Percentiles rank a stretch among this genome's conserved stretches.
phyloP scores from a whole-genome alignment of 2,329 filamentous ascomycete genomes.

The Zasmidium citrigriseum region DNA sequence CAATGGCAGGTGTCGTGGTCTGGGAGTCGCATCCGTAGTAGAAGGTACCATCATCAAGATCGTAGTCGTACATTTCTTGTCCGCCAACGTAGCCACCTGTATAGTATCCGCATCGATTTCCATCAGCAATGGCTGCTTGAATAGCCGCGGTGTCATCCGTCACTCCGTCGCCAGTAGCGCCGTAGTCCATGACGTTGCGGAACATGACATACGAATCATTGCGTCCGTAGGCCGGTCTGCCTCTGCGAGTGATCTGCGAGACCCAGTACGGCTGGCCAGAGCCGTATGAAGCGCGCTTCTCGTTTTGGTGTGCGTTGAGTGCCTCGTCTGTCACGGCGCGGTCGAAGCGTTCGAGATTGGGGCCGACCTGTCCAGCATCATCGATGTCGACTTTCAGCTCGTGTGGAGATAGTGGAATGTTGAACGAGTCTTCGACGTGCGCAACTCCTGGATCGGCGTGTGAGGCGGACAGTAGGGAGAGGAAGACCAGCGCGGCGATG shows the following conservation, averaged over 20 bases:
- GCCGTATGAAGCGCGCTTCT: slow-evolving; percentile 29
- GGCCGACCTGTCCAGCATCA: slow-evolving; percentile 6
- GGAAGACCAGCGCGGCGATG: slow-evolving; percentile 11
- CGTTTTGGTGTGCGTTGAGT: slow-evolving; percentile 19
- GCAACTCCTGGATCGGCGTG: slow-evolving; percentile 10
- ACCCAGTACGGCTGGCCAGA: slow-evolving; percentile 41
- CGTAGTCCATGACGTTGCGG: slow-evolving; percentile 50
- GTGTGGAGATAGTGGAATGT: slow-evolving; percentile 17
- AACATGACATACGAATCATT: slow-evolving; percentile 46
- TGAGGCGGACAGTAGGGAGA: slow-evolving; percentile 9
- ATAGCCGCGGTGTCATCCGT: slow-evolving; percentile 76
- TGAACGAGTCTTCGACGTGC: not conserved
- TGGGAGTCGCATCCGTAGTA: slow-evolving; percentile 69
- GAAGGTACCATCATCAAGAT: not conserved
- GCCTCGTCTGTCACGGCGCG: slow-evolving; percentile 2
- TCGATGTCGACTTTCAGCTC: slow-evolving; percentile 19
- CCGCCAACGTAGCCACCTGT: not conserved
- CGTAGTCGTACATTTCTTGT: not conserved
- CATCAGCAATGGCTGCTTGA: slow-evolving; percentile 35
- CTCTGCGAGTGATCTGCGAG: slow-evolving; percentile 44
- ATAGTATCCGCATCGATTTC: slow-evolving; percentile 29
- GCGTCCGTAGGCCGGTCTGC: slow-evolving; percentile 39
- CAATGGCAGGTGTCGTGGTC: slow-evolving; percentile 77
- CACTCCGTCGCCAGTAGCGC: slow-evolving; percentile 57
- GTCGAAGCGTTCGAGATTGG: slow-evolving; percentile 1